These are phyloP conservation scores for Melaleuca alternifolia DNA, from an alignment of 345 rosid species.

Conservation along the genomic window DNA sequence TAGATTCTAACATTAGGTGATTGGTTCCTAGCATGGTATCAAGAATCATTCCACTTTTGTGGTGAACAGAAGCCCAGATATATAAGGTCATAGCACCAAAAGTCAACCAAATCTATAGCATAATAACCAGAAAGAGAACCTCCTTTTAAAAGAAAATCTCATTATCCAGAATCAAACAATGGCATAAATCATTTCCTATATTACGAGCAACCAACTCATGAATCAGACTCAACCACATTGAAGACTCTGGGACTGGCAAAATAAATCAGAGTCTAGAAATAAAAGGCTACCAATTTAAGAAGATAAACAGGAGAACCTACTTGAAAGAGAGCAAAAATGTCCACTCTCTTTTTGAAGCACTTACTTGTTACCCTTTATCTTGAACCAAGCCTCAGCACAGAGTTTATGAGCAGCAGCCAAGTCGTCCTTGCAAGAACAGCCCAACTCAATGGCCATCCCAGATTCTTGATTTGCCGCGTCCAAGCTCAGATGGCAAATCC, in stretches of 20 bases:
- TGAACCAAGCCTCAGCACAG: conserved; percentile 45
- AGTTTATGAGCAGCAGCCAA: conserved; percentile 33
- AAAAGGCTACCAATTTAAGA: not conserved
- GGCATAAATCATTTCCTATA: not conserved
- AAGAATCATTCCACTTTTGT: not conserved
- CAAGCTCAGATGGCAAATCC: conserved; percentile 14
- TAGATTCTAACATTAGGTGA: not conserved
- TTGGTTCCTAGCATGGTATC: not conserved
- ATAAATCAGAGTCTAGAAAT: not conserved
- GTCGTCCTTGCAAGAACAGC: conserved; percentile 38
- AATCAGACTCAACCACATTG: not conserved
- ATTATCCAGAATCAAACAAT: not conserved
- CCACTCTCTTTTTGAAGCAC: not conserved
- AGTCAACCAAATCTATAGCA: not conserved
- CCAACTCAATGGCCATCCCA: conserved; percentile 23
- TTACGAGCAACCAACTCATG: not conserved
- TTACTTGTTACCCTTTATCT: conserved; percentile 36
- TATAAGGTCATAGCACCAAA: not conserved
- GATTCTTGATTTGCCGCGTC: conserved; percentile 10
- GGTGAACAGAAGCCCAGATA: not conserved
- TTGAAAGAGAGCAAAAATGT: not conserved
- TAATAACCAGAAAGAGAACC: not conserved
- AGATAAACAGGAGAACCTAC: not conserved
- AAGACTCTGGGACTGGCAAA: not conserved
- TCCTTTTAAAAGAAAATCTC: not conserved